Base-by-base conservation (phyloP, 768 basidiomycete species). In the Kwoniella dendrophila region DNA sequence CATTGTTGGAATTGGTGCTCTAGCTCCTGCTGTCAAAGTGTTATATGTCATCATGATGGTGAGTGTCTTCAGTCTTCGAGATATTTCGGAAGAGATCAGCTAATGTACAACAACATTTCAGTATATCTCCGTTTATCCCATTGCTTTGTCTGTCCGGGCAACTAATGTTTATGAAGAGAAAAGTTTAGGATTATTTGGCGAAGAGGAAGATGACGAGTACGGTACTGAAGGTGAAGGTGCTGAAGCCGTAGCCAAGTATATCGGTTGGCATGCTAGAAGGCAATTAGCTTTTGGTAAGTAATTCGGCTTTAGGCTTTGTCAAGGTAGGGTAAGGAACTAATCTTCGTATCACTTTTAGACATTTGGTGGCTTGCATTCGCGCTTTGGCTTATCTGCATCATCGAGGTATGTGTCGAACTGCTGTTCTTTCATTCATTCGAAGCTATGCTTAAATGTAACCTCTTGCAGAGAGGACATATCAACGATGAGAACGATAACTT, bases 351-450 rank as follows among this genome's bases (percentile, higher is more conserved):
- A 38, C n/a, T 48, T 65, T 14, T 30, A 92, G 94, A 96, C 79
- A 92, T 97, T 85, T 96, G 94, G 95, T 96, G 92, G 92, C 78
- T 98, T 22, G 89, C 82, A 0, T 77, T 91, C 12, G 92, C 90
- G 0, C 78, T 97, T 12, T 92, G 93, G 80, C 78, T 96, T 1
- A 82, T 97, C 40, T 97, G 94, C 75, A 95, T 97, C 67, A 87
- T 96, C 64, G 96, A 97, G 84, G 91, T 90, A 63, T 62, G 83
- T 67, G 18, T 20, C n/a, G 10, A 14, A n/a, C n/a, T 14, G 34
- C 24, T 32, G 33, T 7, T 30, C 45, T 7, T 12, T 7, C 32
- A 38, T 6, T 34, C 30, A 12, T 10, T 26, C 18, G 16, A 26
- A 36, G 33, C 26, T 2, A 10, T 27, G 47, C 56, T 63, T 16